These are phyloP conservation scores for Populus pruinosa DNA, from an alignment of 345 rosid species.

Conservation along the genomic window DNA sequence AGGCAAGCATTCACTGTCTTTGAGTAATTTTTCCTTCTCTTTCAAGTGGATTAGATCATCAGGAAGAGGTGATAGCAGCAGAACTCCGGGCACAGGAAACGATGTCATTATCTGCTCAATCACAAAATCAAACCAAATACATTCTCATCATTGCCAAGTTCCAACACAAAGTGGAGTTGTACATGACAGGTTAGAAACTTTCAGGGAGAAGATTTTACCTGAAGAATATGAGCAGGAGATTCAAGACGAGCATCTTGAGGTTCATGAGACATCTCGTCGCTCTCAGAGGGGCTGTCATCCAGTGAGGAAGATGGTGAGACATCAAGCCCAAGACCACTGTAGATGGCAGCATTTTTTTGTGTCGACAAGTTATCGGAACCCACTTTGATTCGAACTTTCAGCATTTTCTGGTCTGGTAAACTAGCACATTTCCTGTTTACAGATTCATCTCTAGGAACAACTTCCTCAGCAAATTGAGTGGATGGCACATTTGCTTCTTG, in stretches of 20 bases:
- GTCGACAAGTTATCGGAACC: conserved; percentile 74
- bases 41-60: conserved; percentile 51
- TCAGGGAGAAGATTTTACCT: conserved; percentile 42
- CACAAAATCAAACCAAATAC: conserved; percentile 25
- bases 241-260: conserved; percentile 43
- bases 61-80: conserved; percentile 79
- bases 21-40: conserved; percentile 36
- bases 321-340: conserved; percentile 72
- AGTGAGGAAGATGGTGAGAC: conserved; percentile 68
- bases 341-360: conserved; percentile 58
- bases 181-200: conserved; percentile 23
- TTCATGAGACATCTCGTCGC: conserved; percentile 53
- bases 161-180: neutral
- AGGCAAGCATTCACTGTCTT: conserved; percentile 34
- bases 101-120: conserved; percentile 77
- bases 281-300: conserved; percentile 67
- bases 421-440: conserved; percentile 36
- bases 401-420: conserved; percentile 54
- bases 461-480: conserved; percentile 31
- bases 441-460: conserved; percentile 31
- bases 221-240: conserved; percentile 66
- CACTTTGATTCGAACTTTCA: conserved; percentile 73
- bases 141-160: conserved; percentile 17
- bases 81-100: conserved; percentile 44
- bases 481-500: conserved; percentile 40